phyloP scores from a whole-genome alignment of 495 filamentous ascomycete genomes.

The Melanomma pulvis-pyrius region DNA sequence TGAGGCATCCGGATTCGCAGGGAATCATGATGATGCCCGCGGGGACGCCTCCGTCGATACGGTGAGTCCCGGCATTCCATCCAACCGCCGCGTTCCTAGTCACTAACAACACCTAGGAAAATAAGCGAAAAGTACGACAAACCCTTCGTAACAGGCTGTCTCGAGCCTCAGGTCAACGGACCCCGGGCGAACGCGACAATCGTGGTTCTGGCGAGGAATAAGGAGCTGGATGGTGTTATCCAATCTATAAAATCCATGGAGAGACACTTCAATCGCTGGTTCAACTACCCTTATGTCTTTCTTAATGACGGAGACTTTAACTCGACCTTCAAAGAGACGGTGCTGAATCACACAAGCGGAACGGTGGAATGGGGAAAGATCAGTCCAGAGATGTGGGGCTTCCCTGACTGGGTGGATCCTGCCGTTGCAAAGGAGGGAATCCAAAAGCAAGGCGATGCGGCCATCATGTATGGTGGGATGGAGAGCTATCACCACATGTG shows the following conservation, averaged over 20 bases:
- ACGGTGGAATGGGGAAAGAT: slow-evolving; percentile 94
- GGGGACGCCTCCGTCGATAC: slow-evolving; percentile 86
- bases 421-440: slow-evolving; percentile 95
- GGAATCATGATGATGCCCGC: slow-evolving; percentile 85
- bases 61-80: slow-evolving; percentile 57
- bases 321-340: slow-evolving; percentile 82
- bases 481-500: slow-evolving; percentile 91
- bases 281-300: slow-evolving; percentile 98
- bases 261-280: slow-evolving; percentile 99
- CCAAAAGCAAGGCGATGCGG: slow-evolving; percentile 90
- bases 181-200: slow-evolving; percentile 91
- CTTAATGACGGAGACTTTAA: slow-evolving; percentile 98
- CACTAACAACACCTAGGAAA: slow-evolving; percentile 60
- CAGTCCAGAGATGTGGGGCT: slow-evolving; percentile 89
- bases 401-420: slow-evolving; percentile 91
- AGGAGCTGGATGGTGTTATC: slow-evolving; percentile 93
- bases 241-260: slow-evolving; percentile 98
- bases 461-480: slow-evolving; percentile 99
- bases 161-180: slow-evolving; percentile 66
- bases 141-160: slow-evolving; percentile 89
- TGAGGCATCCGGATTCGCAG: slow-evolving; percentile 82
- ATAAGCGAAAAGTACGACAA: slow-evolving; percentile 98
- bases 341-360: slow-evolving; percentile 85
- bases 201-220: slow-evolving; percentile 93
- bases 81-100: neutral